Base-by-base conservation (phyloP, 495 filamentous ascomycete genomes). In the Penicillium steckii region DNA sequence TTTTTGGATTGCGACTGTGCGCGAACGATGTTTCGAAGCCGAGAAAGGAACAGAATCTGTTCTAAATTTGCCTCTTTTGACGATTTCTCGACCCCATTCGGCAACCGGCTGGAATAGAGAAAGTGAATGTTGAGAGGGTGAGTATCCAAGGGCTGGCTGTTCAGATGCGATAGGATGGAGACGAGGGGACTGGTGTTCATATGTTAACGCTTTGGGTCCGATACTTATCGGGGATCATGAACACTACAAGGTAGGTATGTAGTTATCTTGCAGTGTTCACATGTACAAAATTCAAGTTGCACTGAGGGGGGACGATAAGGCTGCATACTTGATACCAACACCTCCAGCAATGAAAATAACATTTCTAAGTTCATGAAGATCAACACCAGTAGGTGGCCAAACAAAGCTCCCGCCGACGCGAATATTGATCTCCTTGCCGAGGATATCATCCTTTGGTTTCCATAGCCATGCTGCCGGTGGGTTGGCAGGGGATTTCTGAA, bases 321-420 rank as follows among this genome's bases (percentile, higher is more conserved):
- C n/a, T n/a, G n/a, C 69, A 44, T 59, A 76, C 74, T 96, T 96
- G 37, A 96, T 85, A 1, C 91, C 91, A 21, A 96, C 85, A 1
- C 91, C 91, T 4, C 90, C 90, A 1, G 90, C 90, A 40, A 95
- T 74, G 32, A 96, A 83, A 1, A 93, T 79, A 2, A 85, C 75
- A 46, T 79, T 83, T 10, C 74, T 70, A 8, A 89, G 62, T 3
- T 53, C 48, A 0, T 48, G 49, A 0, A 61, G 25, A 27, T 78
- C 58, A 8, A 81, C 51, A 0, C 68, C 66, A 1, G 72, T 68
- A 0, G 86, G 82, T 4, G 90, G 90, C 80, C 83, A 96, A 7
- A 85, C 76, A 59, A 96, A 96, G 55, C 81, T 83, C 0, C 91
- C 91, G 3, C 91, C 90, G 2, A 92, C 85, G 26, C 89, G 80